Percentiles rank a stretch among this genome's conserved stretches.
Conservation (phyloP, 805 yeast genomes). For the Saccharomyces mikatae region DNA sequence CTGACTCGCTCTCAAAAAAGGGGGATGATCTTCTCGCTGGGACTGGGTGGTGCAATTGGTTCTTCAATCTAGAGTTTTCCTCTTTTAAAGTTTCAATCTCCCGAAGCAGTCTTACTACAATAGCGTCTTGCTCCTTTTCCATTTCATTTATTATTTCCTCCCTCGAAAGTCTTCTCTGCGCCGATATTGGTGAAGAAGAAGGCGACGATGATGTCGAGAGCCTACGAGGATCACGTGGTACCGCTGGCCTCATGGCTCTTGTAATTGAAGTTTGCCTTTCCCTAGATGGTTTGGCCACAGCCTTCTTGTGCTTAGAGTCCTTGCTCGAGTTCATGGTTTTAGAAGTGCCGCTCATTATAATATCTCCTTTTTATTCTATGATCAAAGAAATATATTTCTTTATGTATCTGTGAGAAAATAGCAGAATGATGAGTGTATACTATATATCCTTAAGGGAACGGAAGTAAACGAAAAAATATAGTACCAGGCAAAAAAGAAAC, state of each 20-base stretch:
- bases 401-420: background rate
- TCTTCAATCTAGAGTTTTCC: slow-evolving; percentile 37
- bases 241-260: background rate
- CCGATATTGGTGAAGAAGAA: background rate
- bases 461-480: background rate
- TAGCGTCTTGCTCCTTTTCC: slow-evolving; percentile 61
- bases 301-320: background rate
- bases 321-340: background rate
- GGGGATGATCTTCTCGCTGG: background rate
- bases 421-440: background rate
- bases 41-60: slow-evolving; percentile 8
- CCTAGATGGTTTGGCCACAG: background rate
- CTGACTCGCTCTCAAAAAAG: background rate
- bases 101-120: slow-evolving; percentile 46
- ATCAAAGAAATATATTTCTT: background rate
- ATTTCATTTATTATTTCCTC: slow-evolving; percentile 49
- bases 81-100: slow-evolving; percentile 42
- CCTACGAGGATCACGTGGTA: background rate
- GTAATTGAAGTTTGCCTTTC: background rate
- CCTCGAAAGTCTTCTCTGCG: slow-evolving; percentile 18
- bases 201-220: background rate
- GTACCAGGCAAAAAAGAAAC: background rate
- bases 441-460: background rate
- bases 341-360: background rate
- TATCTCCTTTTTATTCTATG: background rate